Evolutionary conservation across 208 protist genomes (phyloP).

Genomic region (Leishmania lainsoni): DNA sequence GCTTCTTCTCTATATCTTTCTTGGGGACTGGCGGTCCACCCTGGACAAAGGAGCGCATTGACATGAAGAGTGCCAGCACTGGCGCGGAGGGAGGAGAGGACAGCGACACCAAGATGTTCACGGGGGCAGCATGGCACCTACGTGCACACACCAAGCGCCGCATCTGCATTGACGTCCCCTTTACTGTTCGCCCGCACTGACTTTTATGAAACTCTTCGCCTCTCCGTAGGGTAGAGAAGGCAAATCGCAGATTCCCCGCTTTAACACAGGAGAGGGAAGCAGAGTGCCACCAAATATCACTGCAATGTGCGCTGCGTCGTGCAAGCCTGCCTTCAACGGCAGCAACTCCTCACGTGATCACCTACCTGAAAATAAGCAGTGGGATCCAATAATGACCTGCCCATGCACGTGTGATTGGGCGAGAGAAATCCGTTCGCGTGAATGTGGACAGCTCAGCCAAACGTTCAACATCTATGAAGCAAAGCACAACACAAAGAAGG

Average conservation of each 20-base stretch:
- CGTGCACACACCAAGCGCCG: not conserved
- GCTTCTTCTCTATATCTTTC: constrained; percentile 24
- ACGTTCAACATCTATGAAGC: not conserved
- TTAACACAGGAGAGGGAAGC: not conserved
- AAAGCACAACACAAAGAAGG: not conserved
- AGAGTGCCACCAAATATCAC: not conserved
- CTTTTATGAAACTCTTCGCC: not conserved
- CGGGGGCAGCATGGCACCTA: not conserved
- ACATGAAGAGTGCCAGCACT: not conserved
- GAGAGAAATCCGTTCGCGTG: not conserved
- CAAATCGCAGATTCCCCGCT: not conserved
- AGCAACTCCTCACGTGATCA: not conserved
- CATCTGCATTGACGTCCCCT: not conserved
- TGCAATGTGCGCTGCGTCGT: not conserved
- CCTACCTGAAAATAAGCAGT: not conserved
- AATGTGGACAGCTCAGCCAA: not conserved
- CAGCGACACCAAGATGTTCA: not conserved
- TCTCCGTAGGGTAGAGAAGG: not conserved
- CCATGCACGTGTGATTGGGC: not conserved
- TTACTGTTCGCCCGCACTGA: not conserved
- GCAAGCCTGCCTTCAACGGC: not conserved
- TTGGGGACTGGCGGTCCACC: constrained; percentile 57
- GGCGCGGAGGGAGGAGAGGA: not conserved
- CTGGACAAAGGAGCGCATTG: constrained; percentile 55
- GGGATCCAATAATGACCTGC: not conserved